Base-by-base conservation (phyloP, 1,284 basidiomycete genomes). In the Anthracocystis setariae region DNA sequence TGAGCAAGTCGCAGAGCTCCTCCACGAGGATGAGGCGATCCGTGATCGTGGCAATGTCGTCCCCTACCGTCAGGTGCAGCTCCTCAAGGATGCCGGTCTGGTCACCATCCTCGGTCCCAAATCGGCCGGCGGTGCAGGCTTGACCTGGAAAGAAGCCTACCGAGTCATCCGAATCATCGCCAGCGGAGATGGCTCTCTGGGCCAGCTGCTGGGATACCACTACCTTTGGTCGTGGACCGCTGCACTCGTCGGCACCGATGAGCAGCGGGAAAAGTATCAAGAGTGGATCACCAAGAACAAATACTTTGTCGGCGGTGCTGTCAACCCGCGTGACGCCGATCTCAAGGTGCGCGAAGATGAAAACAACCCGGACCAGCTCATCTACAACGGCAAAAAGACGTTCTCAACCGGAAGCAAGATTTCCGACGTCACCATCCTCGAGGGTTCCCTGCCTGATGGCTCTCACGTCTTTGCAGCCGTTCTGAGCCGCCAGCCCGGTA, bases 261-360 rank as follows among this genome's bases (percentile, higher is more conserved):
- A 76, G 47, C 80, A 82, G 66, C 33, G 62, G 17, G 43, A 27
- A 23, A 47, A 71, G 39, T 55, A 58, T 45, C 59, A 73, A 24
- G 63, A 71, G 33, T 74, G 66, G 69, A 50, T 73, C 51, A 79
- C 65, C 35, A 56, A 75, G 61, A 76, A 75, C 54, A 64, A 70
- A 38, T 72, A 71, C 66, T 81, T 81, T 53, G 55, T 82, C 46
- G 82, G 82, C 12, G 82, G 73, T 5, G 82, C 82, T 0, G 82
- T 83, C 62, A 83, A 83, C 63, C 82, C 82, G 1, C 74, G 82
- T 24, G 82, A 83, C 62, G 54, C 73, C 18, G 82, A 82, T 45
- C 71, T 83, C 48, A 58, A 69, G 23, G 77, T 80, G 35, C 64
- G 40, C 17, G 37, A 76, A 35, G 68, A 79, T 49, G 69, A 76